Conservation (phyloP, 2,329 filamentous ascomycete species). For the Colletotrichum cuscutae region DNA sequence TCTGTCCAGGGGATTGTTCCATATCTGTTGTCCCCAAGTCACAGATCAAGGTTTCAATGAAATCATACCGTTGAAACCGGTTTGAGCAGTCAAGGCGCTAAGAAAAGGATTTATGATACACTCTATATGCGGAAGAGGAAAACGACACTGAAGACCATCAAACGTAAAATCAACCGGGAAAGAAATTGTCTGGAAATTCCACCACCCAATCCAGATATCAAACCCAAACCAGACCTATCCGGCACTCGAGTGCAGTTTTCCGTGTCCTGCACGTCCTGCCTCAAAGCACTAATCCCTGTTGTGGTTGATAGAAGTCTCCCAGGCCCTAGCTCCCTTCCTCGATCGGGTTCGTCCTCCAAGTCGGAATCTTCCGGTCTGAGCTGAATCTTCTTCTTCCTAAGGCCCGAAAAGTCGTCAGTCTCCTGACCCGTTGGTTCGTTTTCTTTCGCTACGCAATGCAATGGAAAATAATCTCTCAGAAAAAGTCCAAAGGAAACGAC, state of each 20-base stretch:
- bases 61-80: too few species aligned
- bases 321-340: conserved; percentile 8
- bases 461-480: background rate
- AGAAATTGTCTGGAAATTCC: too few species aligned
- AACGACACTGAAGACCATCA: background rate
- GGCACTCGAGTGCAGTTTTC: background rate
- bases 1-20: too few species aligned
- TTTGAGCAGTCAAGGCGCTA: background rate
- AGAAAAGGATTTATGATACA: background rate
- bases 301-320: conserved; percentile 7
- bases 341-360: conserved; percentile 15
- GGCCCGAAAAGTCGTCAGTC: conserved; percentile 16
- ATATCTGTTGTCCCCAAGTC: too few species aligned
- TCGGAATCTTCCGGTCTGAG: conserved; percentile 16
- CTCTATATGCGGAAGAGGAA: background rate
- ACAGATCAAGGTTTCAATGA: too few species aligned
- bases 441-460: background rate
- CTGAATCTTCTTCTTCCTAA: conserved; percentile 21
- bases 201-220: background rate
- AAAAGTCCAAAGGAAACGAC: background rate
- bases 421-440: background rate
- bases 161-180: background rate
- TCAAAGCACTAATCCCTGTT: background rate
- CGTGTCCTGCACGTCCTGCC: background rate
- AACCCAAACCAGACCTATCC: background rate